phyloP scores from a whole-genome alignment of 2,329 filamentous ascomycete genomes.

The Nothopassalora personata region DNA sequence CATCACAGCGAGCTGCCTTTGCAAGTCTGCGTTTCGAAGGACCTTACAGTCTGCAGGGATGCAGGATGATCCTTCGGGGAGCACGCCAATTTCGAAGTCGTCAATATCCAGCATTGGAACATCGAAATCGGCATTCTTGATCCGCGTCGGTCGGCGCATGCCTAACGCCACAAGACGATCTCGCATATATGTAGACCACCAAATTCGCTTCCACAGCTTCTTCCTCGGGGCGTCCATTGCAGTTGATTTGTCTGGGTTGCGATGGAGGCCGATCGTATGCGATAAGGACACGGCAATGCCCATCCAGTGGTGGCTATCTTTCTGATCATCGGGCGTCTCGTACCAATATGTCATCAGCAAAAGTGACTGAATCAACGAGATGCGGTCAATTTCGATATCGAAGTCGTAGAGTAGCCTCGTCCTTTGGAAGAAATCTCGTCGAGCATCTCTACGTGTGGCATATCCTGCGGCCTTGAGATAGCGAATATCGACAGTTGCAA shows the following conservation, averaged over 20 bases:
- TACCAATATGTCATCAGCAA: conserved; percentile 97
- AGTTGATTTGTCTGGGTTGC: conserved; percentile 67
- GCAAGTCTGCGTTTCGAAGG: conserved; percentile 65
- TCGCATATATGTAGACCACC: conserved; percentile 97
- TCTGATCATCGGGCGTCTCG: conserved; percentile 92
- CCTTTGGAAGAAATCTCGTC: conserved; percentile 84
- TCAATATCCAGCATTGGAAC: conserved; percentile 80
- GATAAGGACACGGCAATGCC: conserved; percentile 88
- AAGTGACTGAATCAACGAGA: conserved; percentile 80
- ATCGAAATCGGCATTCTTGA: conserved; percentile 90
- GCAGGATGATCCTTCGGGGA: conserved; percentile 60
- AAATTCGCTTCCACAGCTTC: conserved; percentile 88
- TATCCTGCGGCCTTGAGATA: conserved; percentile 73
- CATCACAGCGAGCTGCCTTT: conserved; percentile 75
- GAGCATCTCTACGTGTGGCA: conserved; percentile 68
- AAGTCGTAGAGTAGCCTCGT: conserved; percentile 88
- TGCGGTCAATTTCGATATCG: conserved; percentile 86
- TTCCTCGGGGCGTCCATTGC: conserved; percentile 69
- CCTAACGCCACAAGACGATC: conserved; percentile 88
- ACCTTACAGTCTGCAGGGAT: conserved; percentile 66
- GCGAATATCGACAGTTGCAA: conserved; percentile 79
- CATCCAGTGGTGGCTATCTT: conserved; percentile 99
- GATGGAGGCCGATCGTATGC: conserved; percentile 87
- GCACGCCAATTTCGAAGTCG: conserved; percentile 72
- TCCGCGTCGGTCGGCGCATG: conserved; percentile 86